Evolutionary conservation across 1,139 yeast species (phyloP).

Genomic region (Saccharomyces pastorianus): DNA sequence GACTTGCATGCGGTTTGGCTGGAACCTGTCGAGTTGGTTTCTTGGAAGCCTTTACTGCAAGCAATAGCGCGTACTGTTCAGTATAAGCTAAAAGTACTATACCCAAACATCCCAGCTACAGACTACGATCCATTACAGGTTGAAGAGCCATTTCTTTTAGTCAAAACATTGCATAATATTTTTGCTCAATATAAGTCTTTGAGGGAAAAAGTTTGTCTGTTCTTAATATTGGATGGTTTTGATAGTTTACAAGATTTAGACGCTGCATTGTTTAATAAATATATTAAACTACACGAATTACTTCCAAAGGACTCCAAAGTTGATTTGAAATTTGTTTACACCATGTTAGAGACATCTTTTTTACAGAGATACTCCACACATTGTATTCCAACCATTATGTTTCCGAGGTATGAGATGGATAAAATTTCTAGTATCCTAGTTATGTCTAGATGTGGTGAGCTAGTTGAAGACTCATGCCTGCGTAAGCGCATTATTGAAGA

Average conservation of each 20-base stretch:
- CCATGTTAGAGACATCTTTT: conserved; percentile 21
- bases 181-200: conserved; percentile 13
- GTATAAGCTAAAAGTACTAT: conserved; percentile 11
- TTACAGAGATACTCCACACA: conserved; percentile 23
- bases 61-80: conserved; percentile 24
- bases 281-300: conserved; percentile 24
- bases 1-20: conserved; percentile 17
- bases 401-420: conserved; percentile 25
- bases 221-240: conserved; percentile 26
- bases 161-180: conserved; percentile 16
- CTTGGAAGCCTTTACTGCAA: conserved; percentile 29
- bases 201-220: conserved; percentile 12
- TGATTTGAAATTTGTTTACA: conserved; percentile 22
- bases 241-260: conserved; percentile 29
- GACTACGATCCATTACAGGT: conserved; percentile 26
- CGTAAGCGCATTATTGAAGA: conserved; percentile 7
- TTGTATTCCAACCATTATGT: conserved; percentile 25
- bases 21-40: conserved; percentile 25
- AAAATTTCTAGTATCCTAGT: conserved; percentile 22
- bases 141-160: conserved; percentile 25
- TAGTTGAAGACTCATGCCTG: conserved; percentile 11
- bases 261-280: conserved; percentile 23
- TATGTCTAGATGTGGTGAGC: conserved; percentile 12
- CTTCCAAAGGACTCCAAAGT: conserved; percentile 16
- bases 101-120: conserved; percentile 10